Base-by-base conservation (phyloP, 345 rosid genomes). In the Aurinia saxatilis region DNA sequence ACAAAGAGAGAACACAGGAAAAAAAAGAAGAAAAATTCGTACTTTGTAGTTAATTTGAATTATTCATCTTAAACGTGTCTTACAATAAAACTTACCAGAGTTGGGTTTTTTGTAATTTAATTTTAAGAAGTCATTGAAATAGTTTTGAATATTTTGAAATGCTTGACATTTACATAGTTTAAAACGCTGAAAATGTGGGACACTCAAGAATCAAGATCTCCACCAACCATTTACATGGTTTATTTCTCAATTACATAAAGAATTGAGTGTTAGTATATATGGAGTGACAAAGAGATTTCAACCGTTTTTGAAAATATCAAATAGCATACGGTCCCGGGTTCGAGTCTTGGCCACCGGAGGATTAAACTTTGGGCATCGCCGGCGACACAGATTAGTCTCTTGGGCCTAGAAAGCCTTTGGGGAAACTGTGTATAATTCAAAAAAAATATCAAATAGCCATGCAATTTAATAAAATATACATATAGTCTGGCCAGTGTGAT, bases 401-500 rank as follows among this genome's bases (percentile, higher is more conserved):
- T n/a, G n/a, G n/a, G n/a, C n/a, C n/a, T n/a, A n/a, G n/a, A n/a
- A n/a, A n/a, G n/a, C n/a, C n/a, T n/a, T n/a, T n/a, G n/a, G n/a
- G n/a, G n/a, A n/a, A n/a, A n/a, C n/a, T n/a, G n/a, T n/a, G n/a
- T n/a, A n/a, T n/a, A n/a, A n/a, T n/a, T n/a, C n/a, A n/a, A n/a
- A n/a, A 25, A 37, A 68, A 36, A 57, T 11, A 52, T 52, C 41
- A 60, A 69, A 52, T 45, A 63, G 36, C 27, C 73, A 69, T 69
- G 73, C 62, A 45, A 13, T 36, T 68, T 51, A 41, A 41, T 60
- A 42, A 25, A 35, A 8, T 33, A 30, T 34, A 21, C 50, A 35
- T 46, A 35, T 46, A 42, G 10, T 19, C 25, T 50, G 37, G 37
- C 60, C 37, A 50, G 41, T 23, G 15, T 37, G 27, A 17, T 59